A percentile compares a stretch with the other conserved stretches of the same genome.
Evolutionary conservation across 2,329 filamentous ascomycete genomes (phyloP).

Genomic region (Ilyonectria mors-panacis): DNA sequence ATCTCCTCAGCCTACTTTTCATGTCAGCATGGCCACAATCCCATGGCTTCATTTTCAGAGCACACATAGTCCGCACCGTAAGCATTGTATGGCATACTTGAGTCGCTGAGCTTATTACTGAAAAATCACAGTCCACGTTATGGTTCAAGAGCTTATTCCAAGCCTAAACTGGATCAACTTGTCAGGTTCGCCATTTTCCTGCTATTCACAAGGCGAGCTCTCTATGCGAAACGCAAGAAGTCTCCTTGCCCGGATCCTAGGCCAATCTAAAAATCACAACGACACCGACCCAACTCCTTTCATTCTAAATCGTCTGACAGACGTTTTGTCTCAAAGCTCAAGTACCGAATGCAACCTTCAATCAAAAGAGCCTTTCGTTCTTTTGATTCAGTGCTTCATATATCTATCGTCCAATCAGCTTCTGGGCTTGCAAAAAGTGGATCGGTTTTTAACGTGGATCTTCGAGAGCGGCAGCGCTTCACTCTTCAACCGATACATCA

Average conservation of each 20-base stretch:
- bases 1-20: not conserved
- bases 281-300: too few relatives aligned
- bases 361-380: not conserved
- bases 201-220: not conserved
- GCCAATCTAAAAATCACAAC: too few relatives aligned
- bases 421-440: not conserved
- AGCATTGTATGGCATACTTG: not conserved
- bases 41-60: constrained; percentile 9
- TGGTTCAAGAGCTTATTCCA: not conserved
- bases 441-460: not conserved
- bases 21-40: not conserved
- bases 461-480: not conserved
- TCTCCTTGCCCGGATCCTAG: not conserved
- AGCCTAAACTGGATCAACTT: too few relatives aligned
- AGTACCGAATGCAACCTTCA: not conserved
- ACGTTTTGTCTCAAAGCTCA: not conserved
- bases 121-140: not conserved
- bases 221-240: not conserved
- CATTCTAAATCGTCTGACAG: too few relatives aligned
- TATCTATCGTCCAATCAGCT: constrained; percentile 6
- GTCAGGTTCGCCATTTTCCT: not conserved
- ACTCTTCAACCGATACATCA: not conserved
- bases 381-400: not conserved
- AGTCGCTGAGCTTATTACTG: not conserved
- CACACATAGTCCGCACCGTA: not conserved